Conservation (phyloP, 2,329 filamentous ascomycete genomes). For the Pseudogymnoascus sp. region DNA sequence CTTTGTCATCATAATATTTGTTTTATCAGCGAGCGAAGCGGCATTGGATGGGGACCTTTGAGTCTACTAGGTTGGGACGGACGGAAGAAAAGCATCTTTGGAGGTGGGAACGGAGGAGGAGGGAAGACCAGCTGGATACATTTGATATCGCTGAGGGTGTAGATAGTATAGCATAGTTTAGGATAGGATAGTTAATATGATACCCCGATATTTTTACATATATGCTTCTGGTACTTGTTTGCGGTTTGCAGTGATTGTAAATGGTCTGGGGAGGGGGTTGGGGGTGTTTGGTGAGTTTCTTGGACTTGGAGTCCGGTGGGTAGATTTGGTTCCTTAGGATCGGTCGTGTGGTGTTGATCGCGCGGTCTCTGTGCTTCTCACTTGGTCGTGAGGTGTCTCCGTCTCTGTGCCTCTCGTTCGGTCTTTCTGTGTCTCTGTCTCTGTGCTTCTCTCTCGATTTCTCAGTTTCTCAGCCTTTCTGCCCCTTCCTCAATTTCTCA, state of each 20-base stretch:
- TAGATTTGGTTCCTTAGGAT: conserved; percentile 29
- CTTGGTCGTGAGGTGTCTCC: too few relatives aligned
- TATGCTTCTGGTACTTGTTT: not conserved
- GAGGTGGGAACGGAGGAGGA: not conserved
- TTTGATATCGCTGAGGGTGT: not conserved
- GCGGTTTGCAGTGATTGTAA: too few relatives aligned
- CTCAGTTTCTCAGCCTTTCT: too few relatives aligned
- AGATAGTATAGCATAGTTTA: not conserved
- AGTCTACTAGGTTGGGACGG: not conserved
- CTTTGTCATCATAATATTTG: not conserved
- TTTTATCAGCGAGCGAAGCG: not conserved
- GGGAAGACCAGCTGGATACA: not conserved
- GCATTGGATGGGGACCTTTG: not conserved
- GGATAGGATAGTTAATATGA: not conserved
- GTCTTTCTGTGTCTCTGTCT: too few relatives aligned
- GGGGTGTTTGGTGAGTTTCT: too few relatives aligned
- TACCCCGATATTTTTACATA: not conserved
- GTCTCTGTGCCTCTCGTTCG: too few relatives aligned
- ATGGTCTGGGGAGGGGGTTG: too few relatives aligned
- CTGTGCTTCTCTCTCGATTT: too few relatives aligned
- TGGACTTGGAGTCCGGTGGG: too few relatives aligned
- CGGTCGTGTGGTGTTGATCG: too few relatives aligned
- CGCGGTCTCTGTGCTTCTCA: too few relatives aligned
- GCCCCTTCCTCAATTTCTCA: too few relatives aligned
- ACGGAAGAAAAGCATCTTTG: not conserved